Evolutionary conservation across 2,329 filamentous ascomycete genomes (phyloP).

Genomic region (Trichoderma sp.): DNA sequence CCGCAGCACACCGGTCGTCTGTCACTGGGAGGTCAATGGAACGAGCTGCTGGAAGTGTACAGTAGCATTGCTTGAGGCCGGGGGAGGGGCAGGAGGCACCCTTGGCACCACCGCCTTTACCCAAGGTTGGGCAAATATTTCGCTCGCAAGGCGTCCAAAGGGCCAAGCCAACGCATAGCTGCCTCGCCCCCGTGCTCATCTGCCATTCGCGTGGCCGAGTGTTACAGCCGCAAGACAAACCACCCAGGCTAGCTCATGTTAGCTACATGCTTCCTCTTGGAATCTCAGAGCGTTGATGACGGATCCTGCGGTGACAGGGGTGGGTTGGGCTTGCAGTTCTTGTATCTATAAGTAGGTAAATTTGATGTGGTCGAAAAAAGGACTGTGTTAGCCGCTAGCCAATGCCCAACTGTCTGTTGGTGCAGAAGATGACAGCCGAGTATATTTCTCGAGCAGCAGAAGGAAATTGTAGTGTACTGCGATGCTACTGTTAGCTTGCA

Average conservation of each 20-base stretch:
- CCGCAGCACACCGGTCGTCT: slow-evolving; percentile 3
- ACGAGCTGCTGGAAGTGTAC: background rate
- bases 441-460: no score
- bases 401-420: background rate
- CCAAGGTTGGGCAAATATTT: slow-evolving; percentile 11
- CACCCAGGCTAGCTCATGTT: background rate
- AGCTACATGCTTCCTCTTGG: background rate
- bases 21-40: background rate
- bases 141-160: slow-evolving; percentile 12
- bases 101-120: background rate
- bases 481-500: slow-evolving; percentile 4
- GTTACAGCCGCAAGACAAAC: slow-evolving; percentile 5
- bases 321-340: background rate
- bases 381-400: background rate
- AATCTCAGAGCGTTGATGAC: background rate
- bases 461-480: background rate
- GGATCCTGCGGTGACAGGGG: background rate
- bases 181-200: slow-evolving; percentile 1
- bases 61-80: background rate
- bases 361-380: background rate
- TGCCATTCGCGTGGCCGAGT: slow-evolving; percentile 6
- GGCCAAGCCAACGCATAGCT: slow-evolving; percentile 18
- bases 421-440: background rate
- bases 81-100: background rate
- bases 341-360: background rate